Base-by-base conservation (phyloP, 208 protist species). In the Trichomonas vaginalis region DNA sequence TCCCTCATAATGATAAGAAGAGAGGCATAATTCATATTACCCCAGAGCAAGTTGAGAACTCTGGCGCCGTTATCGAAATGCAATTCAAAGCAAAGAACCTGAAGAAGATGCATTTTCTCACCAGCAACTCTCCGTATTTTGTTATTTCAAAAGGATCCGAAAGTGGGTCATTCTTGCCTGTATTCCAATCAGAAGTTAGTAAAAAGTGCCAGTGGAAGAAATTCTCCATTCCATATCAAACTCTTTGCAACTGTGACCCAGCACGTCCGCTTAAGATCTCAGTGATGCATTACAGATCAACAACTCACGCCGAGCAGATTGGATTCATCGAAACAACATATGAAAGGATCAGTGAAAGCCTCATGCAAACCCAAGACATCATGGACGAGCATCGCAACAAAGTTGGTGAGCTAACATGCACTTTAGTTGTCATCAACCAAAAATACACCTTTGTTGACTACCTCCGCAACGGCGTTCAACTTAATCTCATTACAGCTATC, bases 401-500 rank as follows among this genome's bases (percentile, higher is more conserved):
- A 27, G 80, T 87, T 45, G 96, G 96, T 21, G 27, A 96, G 12
- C 40, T 96, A 0, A 47, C 70, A 39, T 37, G 83, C 21, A 79
- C 96, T 42, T 0, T 56, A 56, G 39, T 96, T 39, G 10, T 8
- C 35, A 42, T 96, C 17, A 21, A 96, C 35, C 90, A 95, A 45
- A 82, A 96, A n/a, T 46, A 49, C 23, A 62, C 88, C 1, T 96
- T 96, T 49, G 46, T 95, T 35, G 96, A 96, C 37, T 96, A 96
- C 47, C 14, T 96, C 17, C 35, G 42, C n/a, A 96, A 96, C 10
- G 96, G 96, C 37, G 35, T 86, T 14, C 40, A 96, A 21, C 15
- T 96, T 0, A 96, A 96, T 42, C 96, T 96, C 32, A 96, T 96
- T 61, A 95, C 96, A 35, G 96, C 96, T 23, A 96, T 96, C n/a